These are phyloP conservation scores for Phytomonas francai DNA, from an alignment of 208 protist species.

Conservation along the genomic window DNA sequence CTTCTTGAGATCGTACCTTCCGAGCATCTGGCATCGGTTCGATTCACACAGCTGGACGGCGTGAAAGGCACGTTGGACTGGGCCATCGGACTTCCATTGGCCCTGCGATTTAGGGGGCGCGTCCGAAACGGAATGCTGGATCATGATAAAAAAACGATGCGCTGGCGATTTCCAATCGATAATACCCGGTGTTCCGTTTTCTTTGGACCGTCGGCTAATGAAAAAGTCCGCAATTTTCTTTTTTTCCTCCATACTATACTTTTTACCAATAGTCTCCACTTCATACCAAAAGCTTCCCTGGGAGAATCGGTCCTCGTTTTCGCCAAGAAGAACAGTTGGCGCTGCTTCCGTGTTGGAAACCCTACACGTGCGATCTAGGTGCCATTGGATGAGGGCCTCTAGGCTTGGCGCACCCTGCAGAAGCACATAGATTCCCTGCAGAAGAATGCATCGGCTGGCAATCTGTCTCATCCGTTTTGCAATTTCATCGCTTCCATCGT, in stretches of 20 bases:
- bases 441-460: constrained; percentile 34
- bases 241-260: constrained; percentile 50
- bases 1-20: constrained; percentile 72
- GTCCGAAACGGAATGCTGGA: constrained; percentile 46
- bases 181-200: constrained; percentile 1
- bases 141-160: constrained; percentile 35
- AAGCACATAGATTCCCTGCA: constrained; percentile 40
- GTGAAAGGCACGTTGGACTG: constrained; percentile 44
- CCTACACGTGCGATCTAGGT: background rate
- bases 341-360: background rate
- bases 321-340: constrained; percentile 17
- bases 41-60: constrained; percentile 26
- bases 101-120: constrained; percentile 25
- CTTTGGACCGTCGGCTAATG: background rate
- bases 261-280: constrained; percentile 68
- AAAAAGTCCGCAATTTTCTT: constrained; percentile 28
- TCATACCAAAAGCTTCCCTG: constrained; percentile 30
- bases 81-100: constrained; percentile 23
- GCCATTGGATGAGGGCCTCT: constrained; percentile 23
- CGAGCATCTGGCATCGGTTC: constrained; percentile 34
- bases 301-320: constrained; percentile 19
- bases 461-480: constrained; percentile 13
- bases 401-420: constrained; percentile 36
- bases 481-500: background rate
- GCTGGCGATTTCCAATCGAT: constrained; percentile 20